These are phyloP conservation scores for Nephelium lappaceum DNA, from an alignment of 345 rosid genomes.

Conservation along the genomic window DNA sequence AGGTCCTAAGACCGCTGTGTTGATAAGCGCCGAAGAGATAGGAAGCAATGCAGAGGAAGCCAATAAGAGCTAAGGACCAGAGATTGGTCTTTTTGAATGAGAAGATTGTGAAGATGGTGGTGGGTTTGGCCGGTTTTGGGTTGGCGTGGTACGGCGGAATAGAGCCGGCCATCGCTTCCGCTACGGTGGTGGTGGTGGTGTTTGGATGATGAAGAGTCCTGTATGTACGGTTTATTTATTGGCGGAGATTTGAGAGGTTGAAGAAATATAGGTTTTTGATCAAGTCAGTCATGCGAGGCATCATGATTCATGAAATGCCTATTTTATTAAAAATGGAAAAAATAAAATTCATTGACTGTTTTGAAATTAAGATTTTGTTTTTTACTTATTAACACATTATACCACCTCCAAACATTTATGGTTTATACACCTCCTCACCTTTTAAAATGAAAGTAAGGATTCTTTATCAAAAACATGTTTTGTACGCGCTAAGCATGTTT, in stretches of 20 bases:
- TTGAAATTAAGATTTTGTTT: no score
- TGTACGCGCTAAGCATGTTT: no score
- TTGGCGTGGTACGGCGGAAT: background rate
- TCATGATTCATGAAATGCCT: background rate
- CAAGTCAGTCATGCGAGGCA: constrained; percentile 18
- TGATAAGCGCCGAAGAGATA: constrained; percentile 48
- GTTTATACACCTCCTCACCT: no score
- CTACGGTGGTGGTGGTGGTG: background rate
- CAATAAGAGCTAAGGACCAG: constrained; percentile 24
- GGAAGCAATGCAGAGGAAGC: constrained; percentile 43
- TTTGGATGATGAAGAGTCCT: background rate
- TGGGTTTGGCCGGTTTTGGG: constrained; percentile 29
- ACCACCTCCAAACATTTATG: no score
- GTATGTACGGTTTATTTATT: background rate
- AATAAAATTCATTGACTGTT: no score
- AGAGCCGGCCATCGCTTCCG: constrained; percentile 30
- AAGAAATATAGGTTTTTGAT: constrained; percentile 1
- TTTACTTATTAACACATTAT: no score
- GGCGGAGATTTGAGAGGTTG: background rate
- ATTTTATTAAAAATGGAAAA: no score
- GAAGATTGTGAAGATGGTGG: background rate
- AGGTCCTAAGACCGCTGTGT: background rate
- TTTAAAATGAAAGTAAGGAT: no score
- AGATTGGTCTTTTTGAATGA: constrained; percentile 23
- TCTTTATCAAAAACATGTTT: no score